These are phyloP conservation scores for Russula brevipes DNA, from an alignment of 768 basidiomycete species.

Conservation along the genomic window DNA sequence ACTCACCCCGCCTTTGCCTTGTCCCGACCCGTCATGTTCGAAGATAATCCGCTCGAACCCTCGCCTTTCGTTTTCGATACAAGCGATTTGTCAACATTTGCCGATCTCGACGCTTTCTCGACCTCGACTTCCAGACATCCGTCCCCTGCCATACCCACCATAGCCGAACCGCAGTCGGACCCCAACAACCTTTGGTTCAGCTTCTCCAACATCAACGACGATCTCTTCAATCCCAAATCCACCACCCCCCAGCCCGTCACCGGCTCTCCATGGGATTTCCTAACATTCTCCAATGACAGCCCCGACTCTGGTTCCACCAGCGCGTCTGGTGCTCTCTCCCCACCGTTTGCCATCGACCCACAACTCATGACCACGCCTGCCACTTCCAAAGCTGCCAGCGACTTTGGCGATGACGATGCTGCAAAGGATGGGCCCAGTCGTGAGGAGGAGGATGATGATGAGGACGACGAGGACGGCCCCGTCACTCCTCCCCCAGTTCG, in stretches of 20 bases:
- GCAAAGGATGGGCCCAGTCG: slow-evolving; percentile 29
- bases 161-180: slow-evolving; percentile 16
- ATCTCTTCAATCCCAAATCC: slow-evolving; percentile 29
- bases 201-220: slow-evolving; percentile 30
- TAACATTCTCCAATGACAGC: slow-evolving; percentile 34
- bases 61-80: slow-evolving; percentile 19
- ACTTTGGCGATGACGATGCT: slow-evolving; percentile 38
- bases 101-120: slow-evolving; percentile 10
- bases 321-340: slow-evolving; percentile 27
- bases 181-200: slow-evolving; percentile 25
- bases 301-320: slow-evolving; percentile 27
- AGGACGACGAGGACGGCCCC: slow-evolving; percentile 33
- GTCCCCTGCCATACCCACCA: slow-evolving; percentile 5
- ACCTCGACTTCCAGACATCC: background rate
- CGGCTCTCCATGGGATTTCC: slow-evolving; percentile 37
- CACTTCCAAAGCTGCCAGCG: slow-evolving; percentile 39
- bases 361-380: slow-evolving; percentile 68
- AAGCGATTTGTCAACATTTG: slow-evolving; percentile 3
- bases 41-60: slow-evolving; percentile 20
- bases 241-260: slow-evolving; percentile 28
- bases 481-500: slow-evolving; percentile 32
- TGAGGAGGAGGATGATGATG: slow-evolving; percentile 34
- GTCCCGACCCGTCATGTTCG: slow-evolving; percentile 8
- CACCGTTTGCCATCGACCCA: slow-evolving; percentile 58
- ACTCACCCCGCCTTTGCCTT: background rate